Percentiles rank a stretch among this genome's conserved stretches.
phyloP scores from a whole-genome alignment of 2,329 filamentous ascomycete species.

The Claviceps fusiformis region DNA sequence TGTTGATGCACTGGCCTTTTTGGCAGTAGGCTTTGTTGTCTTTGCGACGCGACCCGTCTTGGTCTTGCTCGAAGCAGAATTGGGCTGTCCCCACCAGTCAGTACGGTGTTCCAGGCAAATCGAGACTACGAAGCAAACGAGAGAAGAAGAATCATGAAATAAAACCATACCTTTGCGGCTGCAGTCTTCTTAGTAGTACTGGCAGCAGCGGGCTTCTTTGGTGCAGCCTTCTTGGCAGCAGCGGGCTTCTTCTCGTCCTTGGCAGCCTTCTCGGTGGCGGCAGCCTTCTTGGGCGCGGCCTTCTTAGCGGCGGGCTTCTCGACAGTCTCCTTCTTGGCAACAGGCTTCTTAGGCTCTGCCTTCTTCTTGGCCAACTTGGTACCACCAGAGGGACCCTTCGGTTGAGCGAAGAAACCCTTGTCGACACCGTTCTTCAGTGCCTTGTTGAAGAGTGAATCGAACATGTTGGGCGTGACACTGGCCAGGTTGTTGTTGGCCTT shows the following conservation, averaged over 20 bases:
- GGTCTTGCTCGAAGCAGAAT: constrained; percentile 60
- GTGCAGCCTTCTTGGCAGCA: constrained; percentile 17
- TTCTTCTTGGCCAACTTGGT: constrained; percentile 86
- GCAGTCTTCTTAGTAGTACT: not conserved
- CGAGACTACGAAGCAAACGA: not conserved
- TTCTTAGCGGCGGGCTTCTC: constrained; percentile 22
- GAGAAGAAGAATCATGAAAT: not conserved
- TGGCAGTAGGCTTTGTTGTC: constrained; percentile 34
- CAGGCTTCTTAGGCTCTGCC: constrained; percentile 25
- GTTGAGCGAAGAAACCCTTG: constrained; percentile 75
- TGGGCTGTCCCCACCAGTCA: constrained; percentile 1
- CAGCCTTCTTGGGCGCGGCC: constrained; percentile 15
- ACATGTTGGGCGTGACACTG: constrained; percentile 37
- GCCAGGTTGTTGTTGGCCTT: constrained; percentile 39
- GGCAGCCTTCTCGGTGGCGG: constrained; percentile 24
- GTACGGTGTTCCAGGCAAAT: not conserved
- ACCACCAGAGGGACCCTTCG: constrained; percentile 81
- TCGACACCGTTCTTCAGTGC: constrained; percentile 72
- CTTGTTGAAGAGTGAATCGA: constrained; percentile 70
- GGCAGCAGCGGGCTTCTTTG: constrained; percentile 2
- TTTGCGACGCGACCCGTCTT: constrained; percentile 80
- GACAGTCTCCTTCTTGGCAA: constrained; percentile 18
- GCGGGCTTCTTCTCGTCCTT: constrained; percentile 20
- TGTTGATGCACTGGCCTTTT: constrained; percentile 32
- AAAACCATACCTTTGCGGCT: constrained; percentile 11